Evolutionary conservation across 192 early-diverging fungal species (phyloP).

Genomic region (Gigaspora rosea): DNA sequence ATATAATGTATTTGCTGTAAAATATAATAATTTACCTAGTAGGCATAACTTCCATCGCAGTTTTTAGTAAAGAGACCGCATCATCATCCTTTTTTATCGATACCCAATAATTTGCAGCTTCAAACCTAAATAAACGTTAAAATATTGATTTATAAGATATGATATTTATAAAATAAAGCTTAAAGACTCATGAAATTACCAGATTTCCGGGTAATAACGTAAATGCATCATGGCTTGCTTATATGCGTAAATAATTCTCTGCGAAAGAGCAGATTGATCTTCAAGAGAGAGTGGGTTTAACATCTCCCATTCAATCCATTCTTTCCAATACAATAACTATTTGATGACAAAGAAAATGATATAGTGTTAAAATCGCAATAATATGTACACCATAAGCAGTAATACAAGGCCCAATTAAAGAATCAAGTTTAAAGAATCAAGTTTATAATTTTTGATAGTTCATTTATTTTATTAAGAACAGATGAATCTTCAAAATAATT

Average conservation of each 20-base stretch:
- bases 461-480: too few relatives aligned
- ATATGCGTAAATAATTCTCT: constrained; percentile 83
- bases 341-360: too few relatives aligned
- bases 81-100: constrained; percentile 50
- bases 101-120: constrained; percentile 58
- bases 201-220: constrained; percentile 87
- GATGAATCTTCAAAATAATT: too few relatives aligned
- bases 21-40: constrained; percentile 53
- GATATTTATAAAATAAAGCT: background rate
- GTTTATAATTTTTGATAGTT: too few relatives aligned
- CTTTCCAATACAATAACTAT: constrained; percentile 66
- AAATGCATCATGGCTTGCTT: constrained; percentile 82
- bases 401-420: too few relatives aligned
- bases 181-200: constrained; percentile 52
- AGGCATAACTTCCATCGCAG: constrained; percentile 70
- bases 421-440: too few relatives aligned
- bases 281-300: constrained; percentile 83
- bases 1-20: background rate
- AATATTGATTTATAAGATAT: constrained; percentile 3
- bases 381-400: background rate
- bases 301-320: constrained; percentile 89
- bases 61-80: constrained; percentile 63
- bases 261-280: constrained; percentile 55
- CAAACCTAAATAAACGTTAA: constrained; percentile 38
- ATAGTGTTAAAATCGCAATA: background rate